phyloP scores from a whole-genome alignment of 1,139 yeast genomes.

The Suhomyces ambrosiae region DNA sequence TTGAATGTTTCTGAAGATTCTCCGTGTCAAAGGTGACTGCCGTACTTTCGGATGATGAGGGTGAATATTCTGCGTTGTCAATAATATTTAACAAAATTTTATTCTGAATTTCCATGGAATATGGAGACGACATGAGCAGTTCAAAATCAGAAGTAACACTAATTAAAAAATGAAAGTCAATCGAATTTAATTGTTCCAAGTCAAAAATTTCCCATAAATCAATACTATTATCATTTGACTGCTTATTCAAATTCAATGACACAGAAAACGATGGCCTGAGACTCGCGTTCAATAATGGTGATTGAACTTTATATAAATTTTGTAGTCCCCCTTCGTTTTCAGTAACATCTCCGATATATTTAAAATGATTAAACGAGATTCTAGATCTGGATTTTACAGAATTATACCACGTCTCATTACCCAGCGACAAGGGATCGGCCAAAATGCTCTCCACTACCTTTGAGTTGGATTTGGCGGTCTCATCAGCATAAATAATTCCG shows the following conservation, averaged over 20 bases:
- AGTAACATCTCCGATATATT: constrained; percentile 16
- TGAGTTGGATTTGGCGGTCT: constrained; percentile 22
- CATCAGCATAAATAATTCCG: constrained; percentile 34
- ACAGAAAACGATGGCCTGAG: constrained; percentile 27
- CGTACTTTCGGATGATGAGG: constrained; percentile 36
- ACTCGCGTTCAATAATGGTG: constrained; percentile 38
- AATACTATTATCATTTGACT: constrained; percentile 23
- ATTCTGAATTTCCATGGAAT: constrained; percentile 23
- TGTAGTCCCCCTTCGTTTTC: constrained; percentile 2
- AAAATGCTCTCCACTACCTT: constrained; percentile 38
- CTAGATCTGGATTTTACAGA: constrained; percentile 26
- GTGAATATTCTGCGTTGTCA: constrained; percentile 46
- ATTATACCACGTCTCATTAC: constrained; percentile 36
- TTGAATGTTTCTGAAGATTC: constrained; percentile 25
- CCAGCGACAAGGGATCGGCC: constrained; percentile 46
- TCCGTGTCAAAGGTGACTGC: constrained; percentile 25
- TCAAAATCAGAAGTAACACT: constrained; percentile 33
- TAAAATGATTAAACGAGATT: constrained; percentile 22
- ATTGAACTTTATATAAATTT: constrained; percentile 24
- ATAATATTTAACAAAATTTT: constrained; percentile 37
- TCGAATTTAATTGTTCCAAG: constrained; percentile 8
- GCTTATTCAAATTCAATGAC: background rate
- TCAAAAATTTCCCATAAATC: constrained; percentile 36
- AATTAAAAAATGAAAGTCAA: constrained; percentile 33
- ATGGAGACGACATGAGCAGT: constrained; percentile 13